These are phyloP conservation scores for Globisporangium abappressorium DNA, from an alignment of 352 stramenopile genomes.

Conservation along the genomic window DNA sequence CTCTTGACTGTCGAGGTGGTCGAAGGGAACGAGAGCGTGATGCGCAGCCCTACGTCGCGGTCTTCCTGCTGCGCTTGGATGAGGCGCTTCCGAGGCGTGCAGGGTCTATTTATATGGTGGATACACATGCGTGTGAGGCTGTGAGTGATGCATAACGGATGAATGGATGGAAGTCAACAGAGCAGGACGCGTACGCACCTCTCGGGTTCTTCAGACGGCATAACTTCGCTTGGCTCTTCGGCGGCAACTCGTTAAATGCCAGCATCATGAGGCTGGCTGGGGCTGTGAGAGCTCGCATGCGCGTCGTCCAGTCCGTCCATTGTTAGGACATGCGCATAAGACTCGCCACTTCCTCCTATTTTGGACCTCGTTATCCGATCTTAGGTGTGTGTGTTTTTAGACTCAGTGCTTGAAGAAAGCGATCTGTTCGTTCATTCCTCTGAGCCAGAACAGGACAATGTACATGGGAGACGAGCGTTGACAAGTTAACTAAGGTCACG, in stretches of 20 bases:
- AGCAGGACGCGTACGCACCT: not conserved
- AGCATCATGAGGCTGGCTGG: not conserved
- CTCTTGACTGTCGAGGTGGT: conserved; percentile 1
- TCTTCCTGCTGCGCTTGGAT: conserved; percentile 52
- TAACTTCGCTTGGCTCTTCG: not conserved
- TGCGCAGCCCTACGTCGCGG: conserved; percentile 32
- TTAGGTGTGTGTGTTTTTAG: not conserved
- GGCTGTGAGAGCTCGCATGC: not conserved
- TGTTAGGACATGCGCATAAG: conserved; percentile 1
- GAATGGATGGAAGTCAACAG: not conserved
- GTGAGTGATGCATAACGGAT: not conserved
- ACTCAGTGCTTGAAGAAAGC: conserved; percentile 8
- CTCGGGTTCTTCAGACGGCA: conserved; percentile 11
- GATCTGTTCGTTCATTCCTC: not conserved
- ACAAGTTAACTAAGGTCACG: not conserved
- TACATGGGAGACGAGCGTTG: not conserved
- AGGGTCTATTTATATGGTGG: conserved; percentile 35
- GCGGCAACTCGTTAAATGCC: not conserved
- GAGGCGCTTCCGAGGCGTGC: conserved; percentile 62
- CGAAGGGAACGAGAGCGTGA: conserved; percentile 5
- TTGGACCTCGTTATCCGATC: not conserved
- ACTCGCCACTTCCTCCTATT: not conserved
- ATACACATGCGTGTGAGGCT: not conserved
- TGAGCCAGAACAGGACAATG: not conserved
- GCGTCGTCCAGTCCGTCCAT: not conserved